Evolutionary conservation across 257 asterid species (phyloP), one percentile per base, ranked within the genome.

Genomic region (Cruciata laevipes): DNA sequence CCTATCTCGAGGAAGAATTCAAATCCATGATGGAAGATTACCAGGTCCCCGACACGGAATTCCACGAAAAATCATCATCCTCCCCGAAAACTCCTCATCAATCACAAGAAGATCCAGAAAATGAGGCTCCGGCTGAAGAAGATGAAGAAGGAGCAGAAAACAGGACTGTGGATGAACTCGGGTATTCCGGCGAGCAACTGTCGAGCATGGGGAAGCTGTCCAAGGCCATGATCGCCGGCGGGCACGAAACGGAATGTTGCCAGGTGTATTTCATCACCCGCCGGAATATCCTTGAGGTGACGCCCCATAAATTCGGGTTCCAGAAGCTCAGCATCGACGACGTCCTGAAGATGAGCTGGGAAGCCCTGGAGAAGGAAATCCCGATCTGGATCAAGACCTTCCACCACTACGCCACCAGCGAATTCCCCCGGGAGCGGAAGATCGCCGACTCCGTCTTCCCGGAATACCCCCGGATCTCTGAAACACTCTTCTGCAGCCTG

Each of bases 1-100:
- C 87, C 6, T 85, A 89, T 70, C 4, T 88, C 67, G 98, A 87
- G 79, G 97, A 85, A 33, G 96, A 87, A 72, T 86, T 89, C 83
- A 87, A 74, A 66, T 63, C 73, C 5, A 70, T 87, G 12, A 78
- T 87, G 1, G 95, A 89, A 37, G 89, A 82, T 61, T 77, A 78
- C 82, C 81, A 68, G 62, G 55, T 67, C 61, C 71, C 55, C 21
- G 68, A 66, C 12, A 24, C 59, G 18, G 31, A 78, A 0, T 75
- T 77, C 44, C 71, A 17, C 1, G 0, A 4, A 7, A 68, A 9
- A 0, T 21, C 47, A 14, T 21, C 27, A 1, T 67, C 62, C 20
- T 66, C 83, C 35, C 69, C 18, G 18, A 59, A 18, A 59, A 25
- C 68, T 20, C 33, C 82, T 20, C 42, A 61, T 6, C 24, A 24